Base-by-base conservation (phyloP, 2,329 filamentous ascomycete species). In the Neurospora crassa region DNA sequence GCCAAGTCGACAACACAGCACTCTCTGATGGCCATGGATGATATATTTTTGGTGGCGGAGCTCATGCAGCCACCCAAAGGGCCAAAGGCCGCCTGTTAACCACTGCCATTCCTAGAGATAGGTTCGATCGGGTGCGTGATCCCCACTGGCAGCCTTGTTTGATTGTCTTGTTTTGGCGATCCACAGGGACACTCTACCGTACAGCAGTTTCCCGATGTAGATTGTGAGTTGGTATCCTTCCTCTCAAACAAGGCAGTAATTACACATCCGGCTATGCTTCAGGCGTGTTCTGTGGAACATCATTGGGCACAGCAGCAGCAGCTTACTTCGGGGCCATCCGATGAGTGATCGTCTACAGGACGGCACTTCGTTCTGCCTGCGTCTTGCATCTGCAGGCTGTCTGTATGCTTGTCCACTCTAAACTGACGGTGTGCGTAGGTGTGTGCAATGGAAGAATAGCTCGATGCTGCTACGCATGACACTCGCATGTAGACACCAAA, bases 1-100 rank as follows among this genome's bases (percentile, higher is more conserved):
- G 53, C 53, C 53, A 63, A 63, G 53, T 63, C 53, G 53, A 63
- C 53, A 63, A 63, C 53, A 63, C 53, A 63, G 53, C 53, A 63
- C 24, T 63, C 24, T 59, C 29, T 37, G 24, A 37, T 63, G 53
- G 53, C n/a, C 14, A 37, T 63, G 53, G 53, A 63, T 37, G 24
- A 63, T 37, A 37, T 63, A 63, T 63, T 63, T 63, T 63, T 63
- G 53, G 53, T 63, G 53, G 53, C 53, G 53, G 53, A 63, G 53
- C 53, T 37, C 53, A 63, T 63, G 53, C 53, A 34, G 53, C 53
- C 29, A 63, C 34, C 29, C 7, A 63, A 37, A 63, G 24, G 24
- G 7, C 47, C 24, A 59, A 18, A 10, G 20, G 24, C 47, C 47
- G 12, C 24, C 47, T 18, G 29, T 59, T 63, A 24, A 63, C 53